Evolutionary conservation across 169 alveolate genomes (phyloP).

Genomic region (Plasmodium knowlesi): DNA sequence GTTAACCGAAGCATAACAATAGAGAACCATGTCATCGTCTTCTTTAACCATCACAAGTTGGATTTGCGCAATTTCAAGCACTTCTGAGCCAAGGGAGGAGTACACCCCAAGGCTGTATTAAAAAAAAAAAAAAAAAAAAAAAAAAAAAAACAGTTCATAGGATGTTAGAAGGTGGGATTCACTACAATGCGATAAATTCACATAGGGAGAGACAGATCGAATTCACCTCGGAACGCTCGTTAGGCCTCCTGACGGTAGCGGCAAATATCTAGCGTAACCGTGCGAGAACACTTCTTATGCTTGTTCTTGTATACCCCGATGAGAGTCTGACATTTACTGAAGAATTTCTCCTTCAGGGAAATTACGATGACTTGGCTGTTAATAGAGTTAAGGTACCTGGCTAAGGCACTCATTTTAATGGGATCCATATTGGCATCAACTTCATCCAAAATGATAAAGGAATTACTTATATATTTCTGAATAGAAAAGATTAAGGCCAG

Average conservation of each 20-base stretch:
- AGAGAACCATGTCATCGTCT: slow-evolving; percentile 25
- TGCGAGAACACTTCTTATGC: slow-evolving; percentile 80
- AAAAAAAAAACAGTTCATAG: background rate
- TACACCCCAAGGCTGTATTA: too few species aligned
- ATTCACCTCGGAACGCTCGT: background rate
- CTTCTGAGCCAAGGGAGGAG: background rate
- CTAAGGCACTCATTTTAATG: slow-evolving; percentile 86
- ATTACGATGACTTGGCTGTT: slow-evolving; percentile 88
- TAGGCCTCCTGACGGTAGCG: slow-evolving; percentile 54
- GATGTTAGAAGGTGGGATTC: background rate
- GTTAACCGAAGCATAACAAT: slow-evolving; percentile 16
- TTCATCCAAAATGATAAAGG: slow-evolving; percentile 94
- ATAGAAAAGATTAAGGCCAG: slow-evolving; percentile 92
- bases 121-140: too few species aligned
- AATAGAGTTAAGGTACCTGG: slow-evolving; percentile 82
- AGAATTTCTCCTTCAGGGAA: slow-evolving; percentile 89
- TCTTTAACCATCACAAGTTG: slow-evolving; percentile 18
- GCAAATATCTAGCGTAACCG: slow-evolving; percentile 82
- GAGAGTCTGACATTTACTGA: slow-evolving; percentile 87
- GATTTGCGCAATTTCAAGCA: slow-evolving; percentile 4
- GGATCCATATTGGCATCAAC: slow-evolving; percentile 95
- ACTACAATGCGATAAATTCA: too few species aligned
- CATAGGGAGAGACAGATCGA: too few species aligned
- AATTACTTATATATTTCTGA: slow-evolving; percentile 91
- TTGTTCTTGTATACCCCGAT: slow-evolving; percentile 87